Evolutionary conservation across 257 asterid genomes (phyloP), one percentile per base, ranked within the genome.

Genomic region (Solanum pinnatisectum): DNA sequence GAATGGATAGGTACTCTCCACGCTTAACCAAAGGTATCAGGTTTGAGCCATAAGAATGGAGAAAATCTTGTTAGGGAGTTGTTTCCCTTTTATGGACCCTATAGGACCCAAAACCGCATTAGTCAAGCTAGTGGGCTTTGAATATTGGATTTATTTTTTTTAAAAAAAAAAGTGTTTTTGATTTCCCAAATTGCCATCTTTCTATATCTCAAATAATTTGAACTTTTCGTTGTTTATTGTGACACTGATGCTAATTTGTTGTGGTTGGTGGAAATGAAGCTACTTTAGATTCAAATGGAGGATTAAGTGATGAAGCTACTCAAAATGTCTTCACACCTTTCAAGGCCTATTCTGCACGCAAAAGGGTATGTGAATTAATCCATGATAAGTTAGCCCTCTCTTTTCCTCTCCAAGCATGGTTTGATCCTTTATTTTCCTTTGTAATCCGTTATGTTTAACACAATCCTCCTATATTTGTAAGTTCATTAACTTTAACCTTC

Each of bases 301-400:
- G 91, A 83, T 35, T 59, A 14, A 4, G 10, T 4, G 95, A 92
- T 15, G 91, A 60, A 12, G 91, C 44, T 90, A 10, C 39, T 36
- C 85, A 67, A 25, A 86, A 91, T 8, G 72, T 94, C 30, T 95
- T 96, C 90, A 76, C 71, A 9, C 92, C 92, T 83, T 90, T 88
- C 40, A 92, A 95, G 4, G 89, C 92, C 30, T 92, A 89, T 88
- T 93, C 94, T 89, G 98, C 96, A 0, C 95, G 98, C 39, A 94
- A 90, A 92, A 93, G 93, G 94, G 98, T 95, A 90, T 23, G 91
- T 78, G 33, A 88, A 49, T 81, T 16, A 30, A 42, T 42, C 85
- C 39, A 78, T 40, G 27, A 78, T 27, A n/a, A 42, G 37, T 78
- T 44, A 44, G 84, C 84, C 40, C 22, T 39, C 13, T 77, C 56